Evolutionary conservation across 495 filamentous ascomycete species (phyloP), one percentile per base, ranked within the genome.

Genomic region (Aspergillus steynii): DNA sequence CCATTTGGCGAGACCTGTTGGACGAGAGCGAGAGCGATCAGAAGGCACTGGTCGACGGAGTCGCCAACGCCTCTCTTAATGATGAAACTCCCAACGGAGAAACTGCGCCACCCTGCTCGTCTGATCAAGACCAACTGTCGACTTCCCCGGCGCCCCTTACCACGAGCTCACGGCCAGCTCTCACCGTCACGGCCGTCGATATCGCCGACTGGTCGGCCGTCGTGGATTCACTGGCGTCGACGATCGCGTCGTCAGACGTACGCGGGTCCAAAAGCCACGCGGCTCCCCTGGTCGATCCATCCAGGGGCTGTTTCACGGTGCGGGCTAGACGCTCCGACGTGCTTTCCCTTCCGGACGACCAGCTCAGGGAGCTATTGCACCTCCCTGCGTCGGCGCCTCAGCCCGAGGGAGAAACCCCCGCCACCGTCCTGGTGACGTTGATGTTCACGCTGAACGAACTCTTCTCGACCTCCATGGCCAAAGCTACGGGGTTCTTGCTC

Each of bases 371-470:
- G 9, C 47, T 86, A 1, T 58, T 87, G 2, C 61, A 64, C 47
- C 32, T 37, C 61, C 51, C 53, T n/a, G 26, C 27, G 15, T n/a
- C 31, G 25, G 10, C 51, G 7, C 1, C 51, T 7, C 14, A 26
- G 28, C 15, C 14, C 6, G 25, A 20, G 8, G 25, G 15, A 7
- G 15, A 20, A 50, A 7, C 4, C 49, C 20, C 49, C 8, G 46
- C 65, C 61, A 55, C 82, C 73, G 50, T 63, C 73, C 79, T 98
- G 0, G 79, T 95, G 4, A 96, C 95, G 0, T 73, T 97, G 0
- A 86, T 97, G 74, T 98, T 97, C 81, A 96, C 93, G 0, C 84
- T 97, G n/a, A 98, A 97, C 72, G 95, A 99, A 74, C 88, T 99
- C 4, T 97, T 96, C 78, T 80, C 84, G 0, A 82, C 86, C 9